Evolutionary conservation across 257 asterid genomes (phyloP), one percentile per base, ranked within the genome.

Genomic region (Primulina eburnea): DNA sequence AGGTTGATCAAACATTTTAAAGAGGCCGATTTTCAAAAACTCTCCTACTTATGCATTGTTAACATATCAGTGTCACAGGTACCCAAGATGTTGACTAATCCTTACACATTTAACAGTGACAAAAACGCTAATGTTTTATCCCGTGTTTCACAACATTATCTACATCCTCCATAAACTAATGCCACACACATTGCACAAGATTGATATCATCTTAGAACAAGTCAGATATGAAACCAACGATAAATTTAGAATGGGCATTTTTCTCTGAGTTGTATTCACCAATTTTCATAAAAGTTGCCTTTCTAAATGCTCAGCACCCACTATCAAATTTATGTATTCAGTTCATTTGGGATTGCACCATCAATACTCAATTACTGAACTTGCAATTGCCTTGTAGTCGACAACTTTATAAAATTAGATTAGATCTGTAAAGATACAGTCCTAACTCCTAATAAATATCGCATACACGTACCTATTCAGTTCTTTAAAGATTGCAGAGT

Each of bases 181-280:
- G 14, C 52, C 24, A 14, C 34, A 24, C 60, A 5, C 14, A 32
- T 24, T 55, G 37, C 8, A 20, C 11, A 53, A 30, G 17, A 16
- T 53, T 37, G 12, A 43, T 43, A 43, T 43, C 24, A 35, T 1
- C 53, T 11, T n/a, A 47, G 53, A 43, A 28, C 52, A n/a, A 17
- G n/a, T 33, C 62, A 35, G 62, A 70, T 61, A 16, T 26, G 62
- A 63, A 34, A 35, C 32, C 12, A 6, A 73, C 18, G 17, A 73
- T 5, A 12, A 3, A 57, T 57, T 38, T 8, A 10, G 60, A 14
- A 3, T 4, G 16, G 11, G 55, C 55, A 43, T 43, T 43, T 38
- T 9, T 43, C 18, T 43, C 18, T 12, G 55, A 14, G 55, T 43
- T 14, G 18, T 43, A 43, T 43, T 4, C 55, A 50, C 21, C 5